These are phyloP conservation scores for Solanum ossicruentum DNA, from an alignment of 257 asterid genomes.

Conservation along the genomic window DNA sequence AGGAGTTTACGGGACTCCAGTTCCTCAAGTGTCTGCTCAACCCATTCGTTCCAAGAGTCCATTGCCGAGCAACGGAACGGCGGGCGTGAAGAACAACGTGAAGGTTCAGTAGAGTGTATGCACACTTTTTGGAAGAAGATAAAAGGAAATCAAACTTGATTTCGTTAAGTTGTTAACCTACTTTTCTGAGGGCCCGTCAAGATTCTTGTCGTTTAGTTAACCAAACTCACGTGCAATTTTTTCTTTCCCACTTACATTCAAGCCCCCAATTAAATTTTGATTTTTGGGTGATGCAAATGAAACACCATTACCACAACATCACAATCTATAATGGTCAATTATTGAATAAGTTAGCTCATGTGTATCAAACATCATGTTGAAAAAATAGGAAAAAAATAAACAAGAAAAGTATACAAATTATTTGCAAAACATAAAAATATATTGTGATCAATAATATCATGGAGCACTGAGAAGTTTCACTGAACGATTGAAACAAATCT, in stretches of 20 bases:
- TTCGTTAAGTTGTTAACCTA: not conserved
- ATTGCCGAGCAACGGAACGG: not conserved
- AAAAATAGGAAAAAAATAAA: too few species aligned
- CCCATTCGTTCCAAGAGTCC: slow-evolving; percentile 53
- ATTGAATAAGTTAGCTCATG: too few species aligned
- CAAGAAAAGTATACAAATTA: too few species aligned
- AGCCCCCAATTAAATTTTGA: too few species aligned
- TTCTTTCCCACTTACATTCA: too few species aligned
- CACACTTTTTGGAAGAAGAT: not conserved
- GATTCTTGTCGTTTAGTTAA: not conserved
- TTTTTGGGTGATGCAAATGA: too few species aligned
- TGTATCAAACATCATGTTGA: not conserved
- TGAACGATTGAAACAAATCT: too few species aligned
- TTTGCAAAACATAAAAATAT: too few species aligned
- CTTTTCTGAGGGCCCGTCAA: not conserved
- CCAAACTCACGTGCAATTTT: not conserved
- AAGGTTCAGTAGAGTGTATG: not conserved
- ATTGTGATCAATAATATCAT: too few species aligned
- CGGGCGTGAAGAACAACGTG: not conserved
- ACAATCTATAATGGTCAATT: too few species aligned
- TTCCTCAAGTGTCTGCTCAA: slow-evolving; percentile 50
- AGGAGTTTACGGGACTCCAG: slow-evolving; percentile 49
- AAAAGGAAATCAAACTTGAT: not conserved
- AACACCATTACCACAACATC: too few species aligned
- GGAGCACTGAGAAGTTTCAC: too few species aligned